Conservation (phyloP, 1,284 basidiomycete species). For the Amylostereum areolatum region DNA sequence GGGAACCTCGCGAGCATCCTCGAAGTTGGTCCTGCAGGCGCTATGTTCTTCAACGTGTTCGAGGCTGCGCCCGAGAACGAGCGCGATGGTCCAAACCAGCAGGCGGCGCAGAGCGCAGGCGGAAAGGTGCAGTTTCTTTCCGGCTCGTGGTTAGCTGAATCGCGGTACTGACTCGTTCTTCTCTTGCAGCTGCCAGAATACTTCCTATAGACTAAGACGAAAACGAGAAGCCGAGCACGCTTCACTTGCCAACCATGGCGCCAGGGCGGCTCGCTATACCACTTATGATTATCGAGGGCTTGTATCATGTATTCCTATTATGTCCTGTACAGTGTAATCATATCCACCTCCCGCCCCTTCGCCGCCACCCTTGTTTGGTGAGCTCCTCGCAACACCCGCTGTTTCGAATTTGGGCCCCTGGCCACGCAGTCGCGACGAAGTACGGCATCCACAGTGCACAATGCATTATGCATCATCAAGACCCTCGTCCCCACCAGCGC, state of each 20-base stretch:
- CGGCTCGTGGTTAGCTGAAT: not conserved
- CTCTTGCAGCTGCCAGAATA: conserved; percentile 59
- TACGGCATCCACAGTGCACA: no score
- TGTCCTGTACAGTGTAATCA: conserved; percentile 7
- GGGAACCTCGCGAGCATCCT: conserved; percentile 97
- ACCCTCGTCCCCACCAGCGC: no score
- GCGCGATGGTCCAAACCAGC: conserved; percentile 72
- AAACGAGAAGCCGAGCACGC: conserved; percentile 6
- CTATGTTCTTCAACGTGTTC: conserved; percentile 96
- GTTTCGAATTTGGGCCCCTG: no score
- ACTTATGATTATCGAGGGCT: conserved; percentile 1
- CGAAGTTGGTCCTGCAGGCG: conserved; percentile 89
- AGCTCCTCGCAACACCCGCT: no score
- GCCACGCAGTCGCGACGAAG: no score
- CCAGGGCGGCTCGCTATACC: not conserved
- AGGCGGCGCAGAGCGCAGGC: conserved; percentile 60
- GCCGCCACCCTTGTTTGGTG: no score
- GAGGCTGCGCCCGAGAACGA: conserved; percentile 99
- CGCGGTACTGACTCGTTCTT: conserved; percentile 3
- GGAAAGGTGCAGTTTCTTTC: conserved; percentile 46
- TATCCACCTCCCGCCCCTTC: no score
- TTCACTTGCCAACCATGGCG: conserved; percentile 2
- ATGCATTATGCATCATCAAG: no score
- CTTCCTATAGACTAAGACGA: conserved; percentile 19
- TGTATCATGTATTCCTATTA: not conserved